Evolutionary conservation across 176 grass and related monocot species (phyloP).

Genomic region (Avena sativa): DNA sequence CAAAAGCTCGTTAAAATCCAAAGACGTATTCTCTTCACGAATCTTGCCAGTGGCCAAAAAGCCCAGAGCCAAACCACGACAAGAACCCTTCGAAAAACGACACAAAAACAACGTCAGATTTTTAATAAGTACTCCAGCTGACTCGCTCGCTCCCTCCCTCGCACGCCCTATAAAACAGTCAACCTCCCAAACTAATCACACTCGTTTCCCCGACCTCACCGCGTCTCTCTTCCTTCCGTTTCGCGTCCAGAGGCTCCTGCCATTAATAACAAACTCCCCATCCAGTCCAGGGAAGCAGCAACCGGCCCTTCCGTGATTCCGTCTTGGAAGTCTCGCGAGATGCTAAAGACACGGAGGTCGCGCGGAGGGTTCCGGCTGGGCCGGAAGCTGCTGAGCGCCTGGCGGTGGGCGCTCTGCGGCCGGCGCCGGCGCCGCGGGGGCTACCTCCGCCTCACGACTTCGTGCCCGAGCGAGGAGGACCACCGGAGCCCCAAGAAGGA

Average conservation of each 20-base stretch:
- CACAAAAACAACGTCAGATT: not conserved
- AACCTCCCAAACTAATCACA: not conserved
- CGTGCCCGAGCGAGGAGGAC: constrained; percentile 10
- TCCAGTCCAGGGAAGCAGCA: not conserved
- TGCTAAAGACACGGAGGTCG: constrained; percentile 59
- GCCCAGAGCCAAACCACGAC: not conserved
- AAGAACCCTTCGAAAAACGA: not conserved
- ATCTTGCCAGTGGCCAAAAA: not conserved
- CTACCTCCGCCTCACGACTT: constrained; percentile 32
- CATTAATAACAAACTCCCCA: not conserved
- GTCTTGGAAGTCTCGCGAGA: not conserved
- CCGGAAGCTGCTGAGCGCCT: constrained; percentile 63
- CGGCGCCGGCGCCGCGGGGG: constrained; percentile 33
- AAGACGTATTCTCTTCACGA: not conserved
- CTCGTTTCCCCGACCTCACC: constrained; percentile 16
- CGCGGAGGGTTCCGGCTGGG: constrained; percentile 76
- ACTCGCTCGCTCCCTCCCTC: not conserved
- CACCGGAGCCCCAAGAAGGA: constrained; percentile 15
- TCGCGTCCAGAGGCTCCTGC: not conserved
- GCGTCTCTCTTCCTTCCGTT: constrained; percentile 8
- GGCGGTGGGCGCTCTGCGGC: constrained; percentile 50
- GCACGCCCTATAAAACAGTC: constrained; percentile 38
- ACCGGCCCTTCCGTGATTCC: not conserved
- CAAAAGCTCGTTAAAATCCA: constrained; percentile 21
- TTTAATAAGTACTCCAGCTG: not conserved